Conservation (phyloP, 768 basidiomycete genomes). For the Lactifluus echinatus region DNA sequence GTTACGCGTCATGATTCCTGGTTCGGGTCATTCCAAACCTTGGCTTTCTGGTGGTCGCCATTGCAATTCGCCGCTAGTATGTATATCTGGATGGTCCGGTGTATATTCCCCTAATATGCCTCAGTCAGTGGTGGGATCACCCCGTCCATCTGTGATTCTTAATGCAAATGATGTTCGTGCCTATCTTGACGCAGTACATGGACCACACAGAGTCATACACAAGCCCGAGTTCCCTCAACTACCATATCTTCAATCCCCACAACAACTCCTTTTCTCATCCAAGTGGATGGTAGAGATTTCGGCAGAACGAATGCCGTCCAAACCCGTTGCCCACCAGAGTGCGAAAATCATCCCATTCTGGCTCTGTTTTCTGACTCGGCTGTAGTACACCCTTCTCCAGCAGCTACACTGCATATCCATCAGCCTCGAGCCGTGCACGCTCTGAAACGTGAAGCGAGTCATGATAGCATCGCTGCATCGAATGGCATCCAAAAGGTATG, state of each 20-base stretch:
- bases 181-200: conserved; percentile 4
- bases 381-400: neutral
- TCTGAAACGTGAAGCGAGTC: conserved; percentile 6
- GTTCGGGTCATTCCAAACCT: neutral
- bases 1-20: conserved; percentile 4
- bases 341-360: neutral
- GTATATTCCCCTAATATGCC: neutral
- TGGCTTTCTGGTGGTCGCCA: neutral
- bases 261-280: neutral
- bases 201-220: neutral
- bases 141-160: conserved; percentile 9
- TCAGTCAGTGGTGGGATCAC: neutral
- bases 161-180: conserved; percentile 3
- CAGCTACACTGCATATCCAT: neutral
- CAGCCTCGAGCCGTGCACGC: neutral
- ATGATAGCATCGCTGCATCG: too few species aligned
- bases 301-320: neutral
- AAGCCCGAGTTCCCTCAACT: neutral
- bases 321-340: too few species aligned
- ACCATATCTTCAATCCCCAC: neutral
- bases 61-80: conserved; percentile 9
- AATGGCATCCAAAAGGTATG: conserved; percentile 2
- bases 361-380: neutral
- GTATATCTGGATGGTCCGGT: too few species aligned
- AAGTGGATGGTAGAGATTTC: neutral